These are phyloP conservation scores for Puccinellia tenuiflora DNA, from an alignment of 176 grass and related monocot species.

Conservation along the genomic window DNA sequence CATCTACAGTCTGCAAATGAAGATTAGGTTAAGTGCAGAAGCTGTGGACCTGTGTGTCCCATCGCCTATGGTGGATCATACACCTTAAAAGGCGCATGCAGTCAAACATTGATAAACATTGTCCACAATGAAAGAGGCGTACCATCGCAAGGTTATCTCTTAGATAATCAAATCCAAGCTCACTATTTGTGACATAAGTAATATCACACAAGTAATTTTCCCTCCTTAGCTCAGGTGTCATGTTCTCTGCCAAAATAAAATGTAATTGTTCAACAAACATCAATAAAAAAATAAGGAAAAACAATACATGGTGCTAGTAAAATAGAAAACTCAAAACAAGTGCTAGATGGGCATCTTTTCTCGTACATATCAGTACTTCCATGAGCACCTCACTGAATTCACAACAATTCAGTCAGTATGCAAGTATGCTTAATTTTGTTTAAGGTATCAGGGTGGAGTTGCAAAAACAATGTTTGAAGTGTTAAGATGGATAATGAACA, in stretches of 20 bases:
- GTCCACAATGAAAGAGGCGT: conserved; percentile 14
- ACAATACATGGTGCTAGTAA: neutral
- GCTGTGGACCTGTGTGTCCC: neutral
- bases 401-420: neutral
- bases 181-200: conserved; percentile 98
- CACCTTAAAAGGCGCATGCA: neutral
- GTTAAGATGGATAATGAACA: conserved; percentile 2
- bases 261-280: conserved; percentile 18
- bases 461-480: neutral
- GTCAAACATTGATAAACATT: conserved; percentile 18
- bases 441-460: neutral
- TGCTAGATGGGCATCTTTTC: conserved; percentile 5
- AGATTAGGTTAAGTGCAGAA: conserved; percentile 22
- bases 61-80: neutral
- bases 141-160: conserved; percentile 99
- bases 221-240: conserved; percentile 96
- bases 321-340: neutral
- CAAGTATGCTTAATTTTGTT: conserved; percentile 4
- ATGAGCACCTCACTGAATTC: neutral
- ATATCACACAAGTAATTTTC: conserved; percentile 95
- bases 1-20: conserved; percentile 78
- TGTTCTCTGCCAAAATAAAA: conserved; percentile 75
- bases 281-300: conserved; percentile 22
- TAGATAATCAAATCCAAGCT: conserved; percentile 99
- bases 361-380: conserved; percentile 4